Evolutionary conservation across 2,329 filamentous ascomycete genomes (phyloP).

Genomic region (Endothia cerciana): DNA sequence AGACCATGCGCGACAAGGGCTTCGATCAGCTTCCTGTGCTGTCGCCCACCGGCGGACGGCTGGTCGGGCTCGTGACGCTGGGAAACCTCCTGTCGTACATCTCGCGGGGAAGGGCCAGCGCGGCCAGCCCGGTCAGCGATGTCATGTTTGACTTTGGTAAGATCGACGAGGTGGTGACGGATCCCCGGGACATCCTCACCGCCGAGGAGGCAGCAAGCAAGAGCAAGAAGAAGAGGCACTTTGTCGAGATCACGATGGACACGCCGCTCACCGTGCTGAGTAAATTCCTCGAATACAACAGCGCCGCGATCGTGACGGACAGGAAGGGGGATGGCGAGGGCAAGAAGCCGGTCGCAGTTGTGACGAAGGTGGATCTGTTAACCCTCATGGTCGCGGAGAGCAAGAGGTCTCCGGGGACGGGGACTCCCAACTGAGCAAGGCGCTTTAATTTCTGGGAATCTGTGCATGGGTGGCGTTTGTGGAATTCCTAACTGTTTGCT

Average conservation of each 20-base stretch:
- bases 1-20: slow-evolving; percentile 97
- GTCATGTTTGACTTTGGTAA: slow-evolving; percentile 98
- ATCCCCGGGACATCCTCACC: slow-evolving; percentile 68
- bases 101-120: slow-evolving; percentile 77
- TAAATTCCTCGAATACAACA: slow-evolving; percentile 98
- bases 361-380: slow-evolving; percentile 94
- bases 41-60: slow-evolving; percentile 65
- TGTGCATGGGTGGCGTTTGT: slow-evolving; percentile 19
- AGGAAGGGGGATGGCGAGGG: slow-evolving; percentile 57
- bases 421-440: slow-evolving; percentile 25
- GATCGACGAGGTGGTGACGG: slow-evolving; percentile 87
- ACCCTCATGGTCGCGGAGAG: slow-evolving; percentile 81
- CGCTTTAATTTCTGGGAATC: slow-evolving; percentile 14
- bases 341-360: slow-evolving; percentile 84
- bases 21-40: slow-evolving; percentile 98
- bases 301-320: slow-evolving; percentile 91
- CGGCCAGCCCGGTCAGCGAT: slow-evolving; percentile 73
- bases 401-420: slow-evolving; percentile 41
- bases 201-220: slow-evolving; percentile 43
- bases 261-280: slow-evolving; percentile 83
- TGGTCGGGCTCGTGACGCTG: slow-evolving; percentile 91
- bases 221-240: slow-evolving; percentile 69
- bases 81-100: slow-evolving; percentile 94
- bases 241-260: slow-evolving; percentile 92
- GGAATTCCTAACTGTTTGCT: background rate